These are phyloP conservation scores for Rutstroemia sp. DNA, from an alignment of 2,329 filamentous ascomycete genomes.

Conservation along the genomic window DNA sequence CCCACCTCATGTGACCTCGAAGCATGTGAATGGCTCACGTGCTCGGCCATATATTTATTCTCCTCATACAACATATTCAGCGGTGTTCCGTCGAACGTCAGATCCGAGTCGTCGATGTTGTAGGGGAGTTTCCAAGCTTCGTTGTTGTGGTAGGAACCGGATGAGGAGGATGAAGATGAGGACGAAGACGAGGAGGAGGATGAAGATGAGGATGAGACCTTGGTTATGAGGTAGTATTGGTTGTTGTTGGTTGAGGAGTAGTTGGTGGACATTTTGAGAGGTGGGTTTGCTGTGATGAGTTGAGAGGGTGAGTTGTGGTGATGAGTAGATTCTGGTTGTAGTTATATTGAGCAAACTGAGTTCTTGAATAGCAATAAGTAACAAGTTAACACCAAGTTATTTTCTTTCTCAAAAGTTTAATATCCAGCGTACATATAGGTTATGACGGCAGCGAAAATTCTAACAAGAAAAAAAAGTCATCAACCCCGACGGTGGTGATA, in stretches of 20 bases:
- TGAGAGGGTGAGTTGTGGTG: neutral
- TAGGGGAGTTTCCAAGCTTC: slow-evolving; percentile 21
- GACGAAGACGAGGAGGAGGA: neutral
- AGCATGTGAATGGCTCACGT: neutral
- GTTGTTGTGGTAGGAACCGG: neutral
- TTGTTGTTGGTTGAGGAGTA: neutral
- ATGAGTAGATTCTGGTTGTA: neutral
- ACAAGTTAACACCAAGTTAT: no score
- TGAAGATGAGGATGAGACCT: neutral
- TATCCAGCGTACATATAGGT: no score
- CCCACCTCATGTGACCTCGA: neutral
- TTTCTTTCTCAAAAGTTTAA: no score
- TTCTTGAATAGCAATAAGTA: no score
- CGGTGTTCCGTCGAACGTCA: slow-evolving; percentile 27
- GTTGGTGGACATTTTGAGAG: slow-evolving; percentile 2
- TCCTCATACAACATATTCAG: slow-evolving; percentile 27
- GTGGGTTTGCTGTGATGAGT: neutral
- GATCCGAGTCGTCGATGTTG: slow-evolving; percentile 24
- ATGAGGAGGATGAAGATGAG: no score
- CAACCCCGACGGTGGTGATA: no score
- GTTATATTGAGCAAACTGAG: neutral
- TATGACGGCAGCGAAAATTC: no score
- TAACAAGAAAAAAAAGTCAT: no score
- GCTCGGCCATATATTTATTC: slow-evolving; percentile 19
- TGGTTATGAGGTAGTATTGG: slow-evolving; percentile 17